These are phyloP conservation scores for Xerocomus tenax DNA, from an alignment of 1,284 basidiomycete genomes.

Conservation along the genomic window DNA sequence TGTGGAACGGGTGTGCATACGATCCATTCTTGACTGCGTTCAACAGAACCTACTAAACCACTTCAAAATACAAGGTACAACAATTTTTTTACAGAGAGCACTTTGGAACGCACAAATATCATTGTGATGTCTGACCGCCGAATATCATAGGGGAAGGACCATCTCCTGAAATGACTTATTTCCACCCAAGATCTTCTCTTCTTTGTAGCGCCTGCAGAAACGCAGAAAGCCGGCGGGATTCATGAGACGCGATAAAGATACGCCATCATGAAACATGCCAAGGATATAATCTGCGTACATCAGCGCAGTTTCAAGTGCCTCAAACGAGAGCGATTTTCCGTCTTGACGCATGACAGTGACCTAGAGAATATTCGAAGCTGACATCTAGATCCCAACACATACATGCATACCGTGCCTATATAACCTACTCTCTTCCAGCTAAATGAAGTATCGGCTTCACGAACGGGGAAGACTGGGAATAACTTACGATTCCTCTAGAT, in stretches of 20 bases:
- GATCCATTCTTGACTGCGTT: background rate
- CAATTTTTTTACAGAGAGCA: background rate
- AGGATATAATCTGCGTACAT: constrained; percentile 23
- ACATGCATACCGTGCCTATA: constrained; percentile 22
- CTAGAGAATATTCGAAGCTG: constrained; percentile 5
- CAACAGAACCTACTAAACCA: background rate
- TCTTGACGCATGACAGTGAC: constrained; percentile 26
- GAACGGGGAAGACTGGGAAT: background rate
- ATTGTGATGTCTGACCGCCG: background rate
- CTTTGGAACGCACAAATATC: background rate
- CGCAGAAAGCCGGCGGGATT: constrained; percentile 20
- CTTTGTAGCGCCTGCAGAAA: constrained; percentile 22
- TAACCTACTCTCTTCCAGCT: constrained; percentile 22
- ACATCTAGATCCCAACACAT: background rate
- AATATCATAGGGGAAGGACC: constrained; percentile 13
- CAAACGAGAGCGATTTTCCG: constrained; percentile 19
- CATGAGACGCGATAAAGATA: constrained; percentile 11
- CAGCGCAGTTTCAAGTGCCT: constrained; percentile 23
- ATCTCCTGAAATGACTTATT: constrained; percentile 11
- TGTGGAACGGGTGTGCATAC: background rate
- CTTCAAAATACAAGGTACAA: background rate
- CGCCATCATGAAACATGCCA: constrained; percentile 18
- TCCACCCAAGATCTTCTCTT: constrained; percentile 12
- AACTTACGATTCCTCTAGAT: constrained; percentile 15
- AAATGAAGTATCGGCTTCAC: background rate